Base-by-base conservation (phyloP, 331 rosid genomes). In the Pyrus hybrid region DNA sequence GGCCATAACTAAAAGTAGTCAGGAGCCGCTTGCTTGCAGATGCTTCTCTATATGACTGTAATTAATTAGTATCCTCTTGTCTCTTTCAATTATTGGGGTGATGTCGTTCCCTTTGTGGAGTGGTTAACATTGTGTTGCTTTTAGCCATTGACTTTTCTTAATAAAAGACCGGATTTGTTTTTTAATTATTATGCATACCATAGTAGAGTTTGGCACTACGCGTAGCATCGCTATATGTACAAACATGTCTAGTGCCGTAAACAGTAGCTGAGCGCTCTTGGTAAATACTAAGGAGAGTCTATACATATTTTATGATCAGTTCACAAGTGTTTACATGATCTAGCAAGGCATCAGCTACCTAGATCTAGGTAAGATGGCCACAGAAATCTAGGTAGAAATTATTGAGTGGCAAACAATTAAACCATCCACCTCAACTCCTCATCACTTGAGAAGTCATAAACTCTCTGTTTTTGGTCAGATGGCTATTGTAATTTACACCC, bases 371-470 rank as follows among this genome's bases (percentile, higher is more conserved):
- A 49, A 20, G 74, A 70, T 70, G 74, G 45, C 29, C 23, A 28
- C 63, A 28, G 20, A 70, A 32, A 51, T 54, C 26, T 28, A 29
- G 28, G 63, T 53, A 16, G 63, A 70, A 29, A 53, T 70, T 33
- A 70, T 51, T 29, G 28, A 53, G n/a, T 51, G 63, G 49, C 26
- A 20, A 20, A 29, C 17, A 53, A 70, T 70, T 20, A 70, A 70
- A 22, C 74, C 74, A 70, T 53, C 47, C 47, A 28, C 63, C 63
- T 28, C 64, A 29, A 70, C 74, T 70, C 47, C 63, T 29, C 74
- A 30, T 53, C 63, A 53, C n/a, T 33, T 70, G 21, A 53, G 47
- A 11, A 70, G 25, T 70, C 6, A 43, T 53, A 22, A 53, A 18
- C 45, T 53, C 13, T 53, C 74, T 18, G 29, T 53, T 51, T 70